Evolutionary conservation across 768 basidiomycete species (phyloP).

Genomic region (Tulasnella calospora): DNA sequence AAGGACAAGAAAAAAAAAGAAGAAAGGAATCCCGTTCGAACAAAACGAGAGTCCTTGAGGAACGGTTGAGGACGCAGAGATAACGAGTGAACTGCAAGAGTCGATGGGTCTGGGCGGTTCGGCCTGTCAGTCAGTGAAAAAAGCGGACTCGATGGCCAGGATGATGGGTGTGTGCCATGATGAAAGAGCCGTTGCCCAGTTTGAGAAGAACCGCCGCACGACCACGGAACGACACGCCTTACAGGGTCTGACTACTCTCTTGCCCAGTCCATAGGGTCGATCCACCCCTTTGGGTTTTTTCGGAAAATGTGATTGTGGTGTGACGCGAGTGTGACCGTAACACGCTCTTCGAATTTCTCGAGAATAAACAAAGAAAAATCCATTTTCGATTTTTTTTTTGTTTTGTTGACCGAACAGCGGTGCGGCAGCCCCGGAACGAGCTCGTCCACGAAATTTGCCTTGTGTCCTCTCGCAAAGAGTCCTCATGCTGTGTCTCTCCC

Average conservation of each 20-base stretch:
- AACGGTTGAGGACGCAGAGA: background rate
- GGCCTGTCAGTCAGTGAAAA: background rate
- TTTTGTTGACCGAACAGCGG: slow-evolving; percentile 6
- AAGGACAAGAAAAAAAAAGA: background rate
- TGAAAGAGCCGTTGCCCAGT: background rate
- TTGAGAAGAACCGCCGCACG: slow-evolving; percentile 7
- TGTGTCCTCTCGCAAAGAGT: slow-evolving; percentile 3
- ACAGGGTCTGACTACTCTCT: background rate
- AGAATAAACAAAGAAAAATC: background rate
- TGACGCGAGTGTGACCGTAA: background rate
- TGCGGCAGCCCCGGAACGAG: background rate
- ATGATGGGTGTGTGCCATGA: background rate
- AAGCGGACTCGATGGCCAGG: background rate
- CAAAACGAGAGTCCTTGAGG: background rate
- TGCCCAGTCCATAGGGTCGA: slow-evolving; percentile 8
- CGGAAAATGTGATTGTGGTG: background rate
- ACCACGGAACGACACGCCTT: background rate
- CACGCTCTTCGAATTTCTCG: background rate
- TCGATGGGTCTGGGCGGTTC: background rate
- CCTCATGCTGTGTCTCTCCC: slow-evolving; percentile 1
- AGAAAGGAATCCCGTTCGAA: background rate
- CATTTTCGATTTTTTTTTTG: background rate
- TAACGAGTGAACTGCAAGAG: background rate
- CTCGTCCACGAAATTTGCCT: slow-evolving; percentile 1
- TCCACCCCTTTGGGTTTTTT: background rate